These are phyloP conservation scores for Ustilago trichophora DNA, from an alignment of 1,284 basidiomycete genomes.

Conservation along the genomic window DNA sequence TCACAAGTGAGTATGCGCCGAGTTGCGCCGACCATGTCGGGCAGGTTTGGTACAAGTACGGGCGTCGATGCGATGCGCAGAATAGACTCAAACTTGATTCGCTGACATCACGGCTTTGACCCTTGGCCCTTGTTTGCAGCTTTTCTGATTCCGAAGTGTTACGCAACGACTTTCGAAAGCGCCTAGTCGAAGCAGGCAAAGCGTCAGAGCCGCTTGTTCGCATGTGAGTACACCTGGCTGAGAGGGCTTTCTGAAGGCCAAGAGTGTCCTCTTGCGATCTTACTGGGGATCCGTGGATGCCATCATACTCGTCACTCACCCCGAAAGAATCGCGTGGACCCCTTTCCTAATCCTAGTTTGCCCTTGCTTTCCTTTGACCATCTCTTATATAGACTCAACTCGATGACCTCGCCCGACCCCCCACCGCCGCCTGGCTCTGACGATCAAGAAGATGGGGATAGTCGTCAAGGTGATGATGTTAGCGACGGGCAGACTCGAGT, in stretches of 20 bases:
- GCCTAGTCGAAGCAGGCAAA: conserved; percentile 71
- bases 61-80: too few relatives aligned
- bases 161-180: conserved; percentile 74
- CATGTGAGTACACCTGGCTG: too few relatives aligned
- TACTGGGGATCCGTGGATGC: too few relatives aligned
- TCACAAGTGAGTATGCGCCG: conserved; percentile 74
- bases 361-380: too few relatives aligned
- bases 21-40: background rate
- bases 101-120: background rate
- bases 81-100: too few relatives aligned
- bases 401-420: conserved; percentile 41
- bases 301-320: too few relatives aligned
- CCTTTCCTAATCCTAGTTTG: too few relatives aligned
- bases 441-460: conserved; percentile 1
- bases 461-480: background rate
- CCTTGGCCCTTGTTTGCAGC: conserved; percentile 67
- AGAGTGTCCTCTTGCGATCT: too few relatives aligned
- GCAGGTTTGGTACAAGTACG: too few relatives aligned
- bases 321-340: too few relatives aligned
- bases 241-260: too few relatives aligned
- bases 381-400: conserved; percentile 17
- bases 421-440: conserved; percentile 29
- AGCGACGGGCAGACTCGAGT: too few relatives aligned
- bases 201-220: conserved; percentile 74
- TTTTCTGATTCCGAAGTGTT: conserved; percentile 81